Evolutionary conservation across 345 rosid genomes (phyloP).

Genomic region (Citrus australasica): DNA sequence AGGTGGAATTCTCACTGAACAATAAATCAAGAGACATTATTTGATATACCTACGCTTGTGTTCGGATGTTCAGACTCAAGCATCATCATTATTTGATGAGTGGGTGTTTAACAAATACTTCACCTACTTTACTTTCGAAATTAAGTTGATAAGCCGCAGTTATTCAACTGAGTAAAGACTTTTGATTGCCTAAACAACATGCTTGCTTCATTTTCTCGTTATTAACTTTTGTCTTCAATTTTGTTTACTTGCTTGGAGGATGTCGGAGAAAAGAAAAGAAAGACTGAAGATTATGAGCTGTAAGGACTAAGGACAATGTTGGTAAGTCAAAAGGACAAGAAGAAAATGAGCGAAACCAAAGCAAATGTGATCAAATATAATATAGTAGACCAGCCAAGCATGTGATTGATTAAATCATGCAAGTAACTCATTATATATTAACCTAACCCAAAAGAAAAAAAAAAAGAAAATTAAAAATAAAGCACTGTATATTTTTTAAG

Average conservation of each 20-base stretch:
- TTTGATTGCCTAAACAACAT: not conserved
- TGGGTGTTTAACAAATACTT: too few species aligned
- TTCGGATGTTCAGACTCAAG: too few species aligned
- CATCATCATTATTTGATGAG: too few species aligned
- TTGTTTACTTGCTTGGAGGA: slow-evolving; percentile 2
- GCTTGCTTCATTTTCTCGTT: not conserved
- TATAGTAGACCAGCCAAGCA: not conserved
- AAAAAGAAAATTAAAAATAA: too few species aligned
- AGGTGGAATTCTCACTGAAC: too few species aligned
- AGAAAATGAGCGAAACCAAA: slow-evolving; percentile 8
- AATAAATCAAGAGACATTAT: too few species aligned
- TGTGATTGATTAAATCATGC: not conserved
- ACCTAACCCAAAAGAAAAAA: too few species aligned
- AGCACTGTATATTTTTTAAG: too few species aligned
- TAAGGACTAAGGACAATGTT: not conserved
- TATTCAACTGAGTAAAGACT: not conserved
- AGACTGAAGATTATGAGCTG: slow-evolving; percentile 14
- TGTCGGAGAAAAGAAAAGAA: not conserved
- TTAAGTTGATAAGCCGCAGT: too few species aligned
- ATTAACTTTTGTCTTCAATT: not conserved
- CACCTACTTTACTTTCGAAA: too few species aligned
- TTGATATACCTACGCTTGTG: too few species aligned
- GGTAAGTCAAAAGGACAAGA: slow-evolving; percentile 9
- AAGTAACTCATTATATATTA: not conserved
- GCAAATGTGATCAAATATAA: not conserved